phyloP scores from a whole-genome alignment of 148 eudicot genomes.

The Silene conica region DNA sequence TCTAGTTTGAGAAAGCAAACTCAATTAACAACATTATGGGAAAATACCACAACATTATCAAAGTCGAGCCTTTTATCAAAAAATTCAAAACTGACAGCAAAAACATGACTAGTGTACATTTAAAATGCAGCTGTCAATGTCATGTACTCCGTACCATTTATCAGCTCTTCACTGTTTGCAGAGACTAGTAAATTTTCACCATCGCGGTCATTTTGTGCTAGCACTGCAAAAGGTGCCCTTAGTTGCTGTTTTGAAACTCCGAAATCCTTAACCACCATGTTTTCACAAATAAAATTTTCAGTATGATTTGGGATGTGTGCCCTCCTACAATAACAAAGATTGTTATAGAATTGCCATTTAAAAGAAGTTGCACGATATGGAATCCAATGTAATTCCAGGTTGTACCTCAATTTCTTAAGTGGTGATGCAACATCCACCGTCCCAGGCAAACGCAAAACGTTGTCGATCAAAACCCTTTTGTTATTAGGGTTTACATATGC shows the following conservation, averaged over 20 bases:
- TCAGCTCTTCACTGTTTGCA: conserved; percentile 29
- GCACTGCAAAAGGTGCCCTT: conserved; percentile 64
- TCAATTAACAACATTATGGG: conserved; percentile 1
- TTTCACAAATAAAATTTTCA: conserved; percentile 28
- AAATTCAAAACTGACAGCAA: conserved; percentile 28
- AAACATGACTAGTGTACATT: conserved; percentile 16
- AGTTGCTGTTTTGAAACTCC: conserved; percentile 33
- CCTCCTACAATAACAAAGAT: conserved; percentile 36
- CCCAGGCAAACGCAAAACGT: conserved; percentile 28
- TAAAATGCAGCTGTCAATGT: conserved; percentile 20
- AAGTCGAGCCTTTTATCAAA: conserved; percentile 23
- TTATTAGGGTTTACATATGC: conserved; percentile 49
- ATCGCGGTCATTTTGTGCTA: conserved; percentile 45
- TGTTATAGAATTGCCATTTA: conserved; percentile 1
- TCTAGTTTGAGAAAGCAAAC: conserved; percentile 1
- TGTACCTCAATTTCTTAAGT: conserved; percentile 64
- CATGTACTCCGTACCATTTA: conserved; percentile 40
- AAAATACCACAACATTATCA: conserved; percentile 9
- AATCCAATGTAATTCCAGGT: background rate
- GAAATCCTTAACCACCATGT: conserved; percentile 30
- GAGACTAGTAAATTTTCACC: conserved; percentile 23
- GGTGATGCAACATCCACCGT: conserved; percentile 36
- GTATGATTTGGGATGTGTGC: conserved; percentile 37
- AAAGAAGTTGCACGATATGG: background rate
- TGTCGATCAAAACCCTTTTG: conserved; percentile 39